A percentile compares a stretch with the other conserved stretches of the same genome.
These are phyloP conservation scores for Russula abietina DNA, from an alignment of 768 basidiomycete species.

Conservation along the genomic window DNA sequence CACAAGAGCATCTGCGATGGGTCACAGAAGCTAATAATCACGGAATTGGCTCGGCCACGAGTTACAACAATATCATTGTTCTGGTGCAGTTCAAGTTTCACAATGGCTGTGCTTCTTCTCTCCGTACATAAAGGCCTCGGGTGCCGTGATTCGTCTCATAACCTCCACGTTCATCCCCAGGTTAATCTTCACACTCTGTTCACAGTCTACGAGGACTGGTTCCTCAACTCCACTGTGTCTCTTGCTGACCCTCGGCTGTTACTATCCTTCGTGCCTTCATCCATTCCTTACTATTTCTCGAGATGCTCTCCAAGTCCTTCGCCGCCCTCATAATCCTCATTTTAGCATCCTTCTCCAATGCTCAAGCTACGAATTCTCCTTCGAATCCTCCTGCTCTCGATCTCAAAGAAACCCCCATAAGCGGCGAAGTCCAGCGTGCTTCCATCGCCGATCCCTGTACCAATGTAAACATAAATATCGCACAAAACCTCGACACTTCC, in stretches of 20 bases:
- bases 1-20: background rate
- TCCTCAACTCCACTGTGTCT: conserved; percentile 1
- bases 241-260: background rate
- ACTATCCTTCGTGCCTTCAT: background rate
- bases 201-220: background rate
- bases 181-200: background rate
- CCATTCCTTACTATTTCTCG: background rate
- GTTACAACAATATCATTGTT: background rate
- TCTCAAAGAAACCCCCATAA: conserved; percentile 26
- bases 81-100: background rate
- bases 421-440: conserved; percentile 31
- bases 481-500: conserved; percentile 37
- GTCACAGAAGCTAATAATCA: background rate
- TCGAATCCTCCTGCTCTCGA: conserved; percentile 30
- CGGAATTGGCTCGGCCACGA: background rate
- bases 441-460: conserved; percentile 38
- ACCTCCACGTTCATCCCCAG: background rate
- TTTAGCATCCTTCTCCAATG: conserved; percentile 35
- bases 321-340: conserved; percentile 31
- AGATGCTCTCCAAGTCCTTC: conserved; percentile 30
- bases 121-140: background rate
- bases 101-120: background rate
- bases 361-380: conserved; percentile 39
- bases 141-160: background rate
- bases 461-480: conserved; percentile 39